A percentile compares a stretch with the other conserved stretches of the same genome.
phyloP scores from a whole-genome alignment of 495 filamentous ascomycete genomes.

The Penicillium mononematosum region DNA sequence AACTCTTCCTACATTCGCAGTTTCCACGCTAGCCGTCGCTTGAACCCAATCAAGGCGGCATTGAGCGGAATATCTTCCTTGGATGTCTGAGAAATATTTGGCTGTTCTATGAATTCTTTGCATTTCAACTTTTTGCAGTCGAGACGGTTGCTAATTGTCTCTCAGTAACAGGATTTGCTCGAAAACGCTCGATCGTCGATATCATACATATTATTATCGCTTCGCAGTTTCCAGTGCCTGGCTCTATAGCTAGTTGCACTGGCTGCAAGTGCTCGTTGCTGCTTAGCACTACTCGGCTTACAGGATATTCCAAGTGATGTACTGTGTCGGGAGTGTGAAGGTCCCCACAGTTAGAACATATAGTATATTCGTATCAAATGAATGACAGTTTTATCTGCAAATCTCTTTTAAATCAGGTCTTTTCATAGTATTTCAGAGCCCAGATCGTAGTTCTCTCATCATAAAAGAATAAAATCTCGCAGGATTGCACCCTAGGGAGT shows the following conservation, averaged over 20 bases:
- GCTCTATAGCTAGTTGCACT: background rate
- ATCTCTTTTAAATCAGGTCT: background rate
- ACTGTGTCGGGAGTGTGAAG: background rate
- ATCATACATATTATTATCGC: background rate
- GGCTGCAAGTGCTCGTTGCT: background rate
- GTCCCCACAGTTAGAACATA: background rate
- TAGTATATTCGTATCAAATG: constrained; percentile 1
- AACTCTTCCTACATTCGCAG: constrained; percentile 55
- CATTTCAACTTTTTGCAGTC: constrained; percentile 7
- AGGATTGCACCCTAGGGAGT: constrained; percentile 20
- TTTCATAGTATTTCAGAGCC: background rate
- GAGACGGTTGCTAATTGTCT: constrained; percentile 26
- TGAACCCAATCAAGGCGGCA: constrained; percentile 49
- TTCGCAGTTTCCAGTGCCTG: background rate
- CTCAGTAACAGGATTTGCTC: constrained; percentile 18
- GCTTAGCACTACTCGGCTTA: background rate
- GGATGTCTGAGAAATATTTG: constrained; percentile 49
- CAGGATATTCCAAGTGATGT: background rate
- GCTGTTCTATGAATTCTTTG: constrained; percentile 23
- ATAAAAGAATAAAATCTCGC: constrained; percentile 2
- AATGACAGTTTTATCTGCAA: background rate
- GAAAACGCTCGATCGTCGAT: background rate
- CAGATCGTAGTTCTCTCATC: background rate
- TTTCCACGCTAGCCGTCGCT: constrained; percentile 54
- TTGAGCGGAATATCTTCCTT: constrained; percentile 52